Conservation (phyloP, 768 basidiomycete genomes). For the Termitomyces sp. region DNA sequence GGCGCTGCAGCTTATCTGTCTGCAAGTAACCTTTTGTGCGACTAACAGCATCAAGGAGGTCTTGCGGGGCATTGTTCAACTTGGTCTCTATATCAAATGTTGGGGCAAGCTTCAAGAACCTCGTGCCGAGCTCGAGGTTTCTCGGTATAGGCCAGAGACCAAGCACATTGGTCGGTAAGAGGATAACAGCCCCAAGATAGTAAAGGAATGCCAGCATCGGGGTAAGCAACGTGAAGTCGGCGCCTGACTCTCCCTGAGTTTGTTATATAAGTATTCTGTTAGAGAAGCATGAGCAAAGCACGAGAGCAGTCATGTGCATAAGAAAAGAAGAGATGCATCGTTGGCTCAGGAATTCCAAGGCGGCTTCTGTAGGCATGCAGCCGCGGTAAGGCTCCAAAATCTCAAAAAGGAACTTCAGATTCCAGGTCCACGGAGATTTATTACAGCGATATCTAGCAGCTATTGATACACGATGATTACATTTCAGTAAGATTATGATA, state of each 20-base stretch:
- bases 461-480: conserved; percentile 11
- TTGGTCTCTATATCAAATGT: conserved; percentile 45
- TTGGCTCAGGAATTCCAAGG: background rate
- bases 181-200: background rate
- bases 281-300: background rate
- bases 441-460: background rate
- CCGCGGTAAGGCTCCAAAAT: background rate
- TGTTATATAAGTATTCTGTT: background rate
- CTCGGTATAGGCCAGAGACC: conserved; percentile 47
- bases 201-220: conserved; percentile 4
- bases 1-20: conserved; percentile 53
- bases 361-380: background rate
- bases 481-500: background rate
- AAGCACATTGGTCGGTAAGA: conserved; percentile 7
- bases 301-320: background rate
- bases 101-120: conserved; percentile 40
- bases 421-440: background rate
- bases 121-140: conserved; percentile 35
- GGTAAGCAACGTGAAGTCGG: background rate
- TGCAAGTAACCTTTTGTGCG: conserved; percentile 39
- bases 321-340: background rate
- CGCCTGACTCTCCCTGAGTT: background rate
- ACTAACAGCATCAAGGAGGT: conserved; percentile 52
- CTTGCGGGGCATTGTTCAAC: conserved; percentile 40
- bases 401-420: background rate